These are phyloP conservation scores for Endocalyx cinctus DNA, from an alignment of 2,329 filamentous ascomycete species.

Conservation along the genomic window DNA sequence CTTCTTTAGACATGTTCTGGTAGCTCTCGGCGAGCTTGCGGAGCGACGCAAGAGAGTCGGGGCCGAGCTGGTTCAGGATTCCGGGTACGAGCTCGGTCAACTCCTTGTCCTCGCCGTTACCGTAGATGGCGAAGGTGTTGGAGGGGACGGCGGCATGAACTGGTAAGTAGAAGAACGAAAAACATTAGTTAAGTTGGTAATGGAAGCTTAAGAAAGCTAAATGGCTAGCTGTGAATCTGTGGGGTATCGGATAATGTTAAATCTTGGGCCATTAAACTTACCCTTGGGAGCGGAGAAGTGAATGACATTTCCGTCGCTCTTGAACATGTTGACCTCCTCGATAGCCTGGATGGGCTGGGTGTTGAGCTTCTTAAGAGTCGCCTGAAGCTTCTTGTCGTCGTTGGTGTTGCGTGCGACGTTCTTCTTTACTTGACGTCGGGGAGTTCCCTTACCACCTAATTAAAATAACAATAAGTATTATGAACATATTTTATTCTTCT, in stretches of 20 bases:
- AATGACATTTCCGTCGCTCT: conserved; percentile 99
- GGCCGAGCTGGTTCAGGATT: conserved; percentile 98
- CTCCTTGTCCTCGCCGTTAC: conserved; percentile 98
- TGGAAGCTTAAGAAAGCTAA: too few species aligned
- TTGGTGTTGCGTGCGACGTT: conserved; percentile 86
- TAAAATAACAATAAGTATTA: too few species aligned
- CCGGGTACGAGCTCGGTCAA: conserved; percentile 98
- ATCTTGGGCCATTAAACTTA: conserved; percentile 50
- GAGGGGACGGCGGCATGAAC: conserved; percentile 95
- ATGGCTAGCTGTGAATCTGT: too few species aligned
- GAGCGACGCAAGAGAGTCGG: conserved; percentile 94
- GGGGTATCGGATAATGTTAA: too few species aligned
- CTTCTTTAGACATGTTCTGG: conserved; percentile 97
- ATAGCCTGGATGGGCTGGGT: conserved; percentile 99
- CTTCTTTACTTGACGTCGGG: conserved; percentile 97
- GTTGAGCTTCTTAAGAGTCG: conserved; percentile 97
- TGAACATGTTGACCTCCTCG: conserved; percentile 99
- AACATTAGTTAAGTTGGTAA: too few species aligned
- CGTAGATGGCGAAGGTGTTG: conserved; percentile 99
- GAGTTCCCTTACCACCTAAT: conserved; percentile 86
- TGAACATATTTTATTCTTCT: too few species aligned
- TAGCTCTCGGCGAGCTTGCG: conserved; percentile 99
- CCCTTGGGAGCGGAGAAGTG: conserved; percentile 98
- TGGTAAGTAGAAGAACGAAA: too few species aligned
- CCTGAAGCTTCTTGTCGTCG: conserved; percentile 99